Conservation (phyloP, 2,329 filamentous ascomycete genomes). For the Botryotinia narcissicola region DNA sequence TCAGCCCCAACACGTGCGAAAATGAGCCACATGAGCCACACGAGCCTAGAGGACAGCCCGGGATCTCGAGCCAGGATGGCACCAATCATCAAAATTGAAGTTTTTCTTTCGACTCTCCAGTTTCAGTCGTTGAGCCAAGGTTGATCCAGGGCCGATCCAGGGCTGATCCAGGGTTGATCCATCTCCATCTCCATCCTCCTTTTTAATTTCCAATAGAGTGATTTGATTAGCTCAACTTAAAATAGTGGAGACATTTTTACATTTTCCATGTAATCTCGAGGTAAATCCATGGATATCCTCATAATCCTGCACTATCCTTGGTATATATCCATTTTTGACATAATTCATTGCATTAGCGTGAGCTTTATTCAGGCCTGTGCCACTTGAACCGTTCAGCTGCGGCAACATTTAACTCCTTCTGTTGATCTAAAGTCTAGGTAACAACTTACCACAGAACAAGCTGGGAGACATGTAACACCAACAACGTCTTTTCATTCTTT, state of each 20-base stretch:
- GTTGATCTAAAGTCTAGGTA: not conserved
- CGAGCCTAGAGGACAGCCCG: not conserved
- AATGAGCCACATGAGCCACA: not conserved
- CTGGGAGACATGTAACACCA: not conserved
- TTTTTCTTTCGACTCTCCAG: not conserved
- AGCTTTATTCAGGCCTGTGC: not conserved
- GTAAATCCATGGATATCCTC: no score
- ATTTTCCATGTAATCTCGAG: not conserved
- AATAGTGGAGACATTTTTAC: not conserved
- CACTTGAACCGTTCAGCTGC: not conserved
- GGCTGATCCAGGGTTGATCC: not conserved
- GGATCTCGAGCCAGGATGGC: no score
- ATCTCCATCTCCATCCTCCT: not conserved
- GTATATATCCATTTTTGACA: not conserved
- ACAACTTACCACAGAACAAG: not conserved
- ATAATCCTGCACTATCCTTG: not conserved
- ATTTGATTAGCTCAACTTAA: not conserved
- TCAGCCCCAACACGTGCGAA: not conserved
- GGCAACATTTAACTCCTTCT: not conserved
- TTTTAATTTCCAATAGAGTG: not conserved
- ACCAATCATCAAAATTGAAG: no score
- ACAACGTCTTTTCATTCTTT: not conserved
- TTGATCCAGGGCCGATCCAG: no score
- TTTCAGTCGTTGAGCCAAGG: not conserved
- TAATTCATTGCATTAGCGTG: not conserved